A percentile compares a stretch with the other conserved stretches of the same genome.
phyloP scores from a whole-genome alignment of 2,329 filamentous ascomycete genomes.

The Colletotrichum sp. region DNA sequence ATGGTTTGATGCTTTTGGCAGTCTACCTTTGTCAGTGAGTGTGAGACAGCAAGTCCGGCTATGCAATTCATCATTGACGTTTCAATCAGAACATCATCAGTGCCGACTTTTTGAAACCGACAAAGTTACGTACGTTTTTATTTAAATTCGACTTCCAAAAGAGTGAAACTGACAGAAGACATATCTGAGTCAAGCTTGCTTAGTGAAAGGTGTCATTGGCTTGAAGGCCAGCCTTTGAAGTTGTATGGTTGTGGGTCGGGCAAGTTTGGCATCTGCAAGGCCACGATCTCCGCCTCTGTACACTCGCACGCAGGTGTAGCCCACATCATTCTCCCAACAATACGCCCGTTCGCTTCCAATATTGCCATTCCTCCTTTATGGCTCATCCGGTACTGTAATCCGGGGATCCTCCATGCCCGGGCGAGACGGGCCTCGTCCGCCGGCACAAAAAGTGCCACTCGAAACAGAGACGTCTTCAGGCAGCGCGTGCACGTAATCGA shows the following conservation, averaged over 20 bases:
- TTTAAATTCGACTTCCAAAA: no score
- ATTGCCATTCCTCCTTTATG: background rate
- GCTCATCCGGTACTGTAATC: background rate
- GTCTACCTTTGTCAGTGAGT: no score
- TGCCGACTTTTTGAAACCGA: no score
- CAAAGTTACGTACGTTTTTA: no score
- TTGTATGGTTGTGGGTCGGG: background rate
- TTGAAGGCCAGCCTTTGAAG: no score
- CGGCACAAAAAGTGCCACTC: background rate
- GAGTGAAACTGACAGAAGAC: no score
- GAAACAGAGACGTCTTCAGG: background rate
- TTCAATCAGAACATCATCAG: no score
- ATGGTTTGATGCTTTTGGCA: no score
- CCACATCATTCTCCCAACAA: constrained; percentile 1
- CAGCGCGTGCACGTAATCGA: background rate
- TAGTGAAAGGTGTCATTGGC: no score
- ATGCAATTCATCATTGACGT: no score
- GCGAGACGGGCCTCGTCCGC: background rate
- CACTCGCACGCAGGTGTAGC: constrained; percentile 20
- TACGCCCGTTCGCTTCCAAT: background rate
- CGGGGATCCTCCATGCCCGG: background rate
- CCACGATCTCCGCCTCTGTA: constrained; percentile 21
- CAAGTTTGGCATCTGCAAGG: constrained; percentile 21
- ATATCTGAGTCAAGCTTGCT: no score
- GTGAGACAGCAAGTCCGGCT: no score